These are phyloP conservation scores for Lobosporangium transversale DNA, from an alignment of 192 early-diverging fungal genomes.

Conservation along the genomic window DNA sequence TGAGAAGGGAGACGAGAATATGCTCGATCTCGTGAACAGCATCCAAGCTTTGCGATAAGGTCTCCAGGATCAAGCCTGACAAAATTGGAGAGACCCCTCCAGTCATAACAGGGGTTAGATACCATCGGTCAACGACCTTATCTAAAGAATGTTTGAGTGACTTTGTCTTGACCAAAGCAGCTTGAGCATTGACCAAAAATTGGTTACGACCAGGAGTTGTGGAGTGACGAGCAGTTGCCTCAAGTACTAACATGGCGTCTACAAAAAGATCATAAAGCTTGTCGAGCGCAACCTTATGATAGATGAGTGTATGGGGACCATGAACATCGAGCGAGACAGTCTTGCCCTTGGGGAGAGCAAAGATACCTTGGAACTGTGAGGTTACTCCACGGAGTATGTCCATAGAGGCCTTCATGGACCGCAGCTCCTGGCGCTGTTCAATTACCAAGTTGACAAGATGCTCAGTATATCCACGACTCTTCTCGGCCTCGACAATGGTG, in stretches of 20 bases:
- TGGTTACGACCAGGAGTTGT: slow-evolving; percentile 17
- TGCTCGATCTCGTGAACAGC: slow-evolving; percentile 39
- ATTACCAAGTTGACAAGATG: slow-evolving; percentile 71
- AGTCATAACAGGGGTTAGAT: slow-evolving; percentile 25
- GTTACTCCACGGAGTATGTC: slow-evolving; percentile 28
- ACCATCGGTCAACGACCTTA: slow-evolving; percentile 31
- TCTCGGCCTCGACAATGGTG: slow-evolving; percentile 70
- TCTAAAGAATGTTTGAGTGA: slow-evolving; percentile 33
- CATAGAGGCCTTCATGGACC: slow-evolving; percentile 49
- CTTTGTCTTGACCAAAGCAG: slow-evolving; percentile 47
- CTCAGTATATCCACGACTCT: slow-evolving; percentile 71
- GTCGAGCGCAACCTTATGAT: slow-evolving; percentile 56
- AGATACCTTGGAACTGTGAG: slow-evolving; percentile 47
- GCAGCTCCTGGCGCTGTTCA: slow-evolving; percentile 62
- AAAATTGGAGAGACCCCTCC: slow-evolving; percentile 35
- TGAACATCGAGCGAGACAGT: slow-evolving; percentile 25
- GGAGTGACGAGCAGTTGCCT: slow-evolving; percentile 44
- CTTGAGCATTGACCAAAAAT: slow-evolving; percentile 38
- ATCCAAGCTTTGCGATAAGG: slow-evolving; percentile 24
- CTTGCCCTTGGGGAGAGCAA: slow-evolving; percentile 20
- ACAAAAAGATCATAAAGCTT: slow-evolving; percentile 47
- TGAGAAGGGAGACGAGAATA: slow-evolving; percentile 21
- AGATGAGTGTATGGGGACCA: slow-evolving; percentile 24
- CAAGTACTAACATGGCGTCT: slow-evolving; percentile 48
- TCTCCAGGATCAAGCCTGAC: slow-evolving; percentile 18